Evolutionary conservation across 257 asterid genomes (phyloP), one percentile per base, ranked within the genome.

Genomic region (Nemophila menziesii): DNA sequence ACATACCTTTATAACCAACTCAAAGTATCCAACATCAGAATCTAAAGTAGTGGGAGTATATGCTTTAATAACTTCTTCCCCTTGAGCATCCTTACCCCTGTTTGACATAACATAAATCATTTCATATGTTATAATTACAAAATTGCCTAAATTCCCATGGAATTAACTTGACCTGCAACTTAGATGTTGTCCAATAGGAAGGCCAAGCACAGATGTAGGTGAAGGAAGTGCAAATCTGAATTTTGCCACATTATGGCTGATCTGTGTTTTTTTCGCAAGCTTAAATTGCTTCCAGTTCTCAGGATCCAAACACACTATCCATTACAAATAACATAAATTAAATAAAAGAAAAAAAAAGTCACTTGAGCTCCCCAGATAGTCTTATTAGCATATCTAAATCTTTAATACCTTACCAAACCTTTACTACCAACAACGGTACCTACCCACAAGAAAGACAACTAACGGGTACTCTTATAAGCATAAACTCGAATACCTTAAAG

Each of bases 21-120:
- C 96, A 58, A 90, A 85, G 40, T 78, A 44, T 55, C 99, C 99
- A 67, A 85, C 73, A 75, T 90, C 93, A 14, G 96, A 85, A 65
- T 89, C 98, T 87, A 89, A 76, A 37, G 98, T 89, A 34, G 93
- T 84, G 11, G 98, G 98, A 46, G 98, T 89, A 64, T 89, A 89
- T 23, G 98, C 94, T 65, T 89, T 89, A 47, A 81, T 66, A 65
- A 89, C 96, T 57, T 90, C 99, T 69, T 90, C 99, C 46, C 93
- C 99, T 64, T 66, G 93, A 64, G 80, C 55, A 63, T 90, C 99
- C 70, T 72, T 89, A 51, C 97, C 97, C 78, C 97, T 89, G 73
- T 26, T 58, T 44, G 21, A 62, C 48, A 43, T 18, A 52, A n/a
- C 4, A 23, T n/a, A 39, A 5, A 50, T 20, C 8, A 44, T 21